These are phyloP conservation scores for Nannochloris sp. DNA, from an alignment of 139 green algal species.

Conservation along the genomic window DNA sequence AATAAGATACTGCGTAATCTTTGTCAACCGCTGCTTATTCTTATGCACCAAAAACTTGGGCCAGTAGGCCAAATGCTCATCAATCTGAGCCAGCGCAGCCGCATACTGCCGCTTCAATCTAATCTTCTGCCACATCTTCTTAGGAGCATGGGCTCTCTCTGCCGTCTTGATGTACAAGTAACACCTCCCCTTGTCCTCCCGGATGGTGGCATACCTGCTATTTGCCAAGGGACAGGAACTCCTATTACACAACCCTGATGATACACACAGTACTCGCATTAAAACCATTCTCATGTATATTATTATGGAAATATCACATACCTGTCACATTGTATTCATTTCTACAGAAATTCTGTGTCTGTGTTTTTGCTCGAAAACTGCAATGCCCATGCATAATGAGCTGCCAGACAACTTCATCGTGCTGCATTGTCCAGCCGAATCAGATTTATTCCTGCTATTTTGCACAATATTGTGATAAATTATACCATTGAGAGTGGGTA, in stretches of 20 bases:
- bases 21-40: conserved; percentile 99
- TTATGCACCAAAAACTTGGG: conserved; percentile 99
- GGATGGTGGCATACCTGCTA: conserved; percentile 86
- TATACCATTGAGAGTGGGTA: no score
- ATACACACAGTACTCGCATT: conserved; percentile 15
- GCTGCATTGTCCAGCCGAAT: background rate
- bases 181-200: conserved; percentile 62
- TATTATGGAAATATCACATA: conserved; percentile 51
- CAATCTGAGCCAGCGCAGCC: conserved; percentile 62
- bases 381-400: conserved; percentile 94
- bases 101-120: conserved; percentile 80
- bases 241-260: conserved; percentile 79
- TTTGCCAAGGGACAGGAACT: conserved; percentile 93
- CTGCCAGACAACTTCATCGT: conserved; percentile 46
- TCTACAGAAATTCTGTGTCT: conserved; percentile 91
- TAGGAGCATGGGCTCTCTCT: conserved; percentile 90
- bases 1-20: conserved; percentile 99
- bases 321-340: conserved; percentile 98
- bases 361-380: conserved; percentile 85
- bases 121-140: conserved; percentile 92
- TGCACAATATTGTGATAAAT: no score
- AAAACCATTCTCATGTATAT: conserved; percentile 85
- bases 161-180: conserved; percentile 98
- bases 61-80: conserved; percentile 82
- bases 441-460: background rate